Conservation (phyloP, 495 filamentous ascomycete species). For the Echria macrotheca region DNA sequence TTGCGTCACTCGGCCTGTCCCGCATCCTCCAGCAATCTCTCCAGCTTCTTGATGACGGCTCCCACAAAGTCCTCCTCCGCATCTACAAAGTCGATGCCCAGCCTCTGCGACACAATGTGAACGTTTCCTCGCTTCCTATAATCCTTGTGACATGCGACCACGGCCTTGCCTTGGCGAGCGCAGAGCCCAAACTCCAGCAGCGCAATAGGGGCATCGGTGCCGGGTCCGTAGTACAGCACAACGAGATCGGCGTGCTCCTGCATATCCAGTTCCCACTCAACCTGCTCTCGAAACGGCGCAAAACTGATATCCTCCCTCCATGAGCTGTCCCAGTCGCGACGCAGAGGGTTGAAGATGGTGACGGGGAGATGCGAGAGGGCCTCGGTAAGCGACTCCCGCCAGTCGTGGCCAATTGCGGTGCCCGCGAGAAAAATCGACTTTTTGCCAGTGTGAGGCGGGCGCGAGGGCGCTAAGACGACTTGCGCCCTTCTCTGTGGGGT, state of each 20-base stretch:
- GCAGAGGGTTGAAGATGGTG: slow-evolving; percentile 55
- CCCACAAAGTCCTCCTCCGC: slow-evolving; percentile 25
- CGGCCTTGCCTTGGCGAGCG: slow-evolving; percentile 38
- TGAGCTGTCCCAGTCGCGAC: slow-evolving; percentile 48
- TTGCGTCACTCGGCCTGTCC: too few species aligned
- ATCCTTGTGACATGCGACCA: slow-evolving; percentile 47
- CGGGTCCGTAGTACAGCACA: slow-evolving; percentile 49
- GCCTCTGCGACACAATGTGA: slow-evolving; percentile 45
- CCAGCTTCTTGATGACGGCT: slow-evolving; percentile 22
- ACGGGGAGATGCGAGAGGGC: slow-evolving; percentile 39
- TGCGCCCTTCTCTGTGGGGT: slow-evolving; percentile 18
- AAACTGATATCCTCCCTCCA: slow-evolving; percentile 44
- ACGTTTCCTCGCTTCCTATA: slow-evolving; percentile 56
- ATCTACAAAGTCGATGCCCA: slow-evolving; percentile 34
- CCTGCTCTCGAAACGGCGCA: slow-evolving; percentile 45
- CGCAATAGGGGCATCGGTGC: slow-evolving; percentile 24
- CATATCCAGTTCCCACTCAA: slow-evolving; percentile 55
- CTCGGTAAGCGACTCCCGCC: slow-evolving; percentile 34
- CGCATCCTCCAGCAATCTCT: slow-evolving; percentile 1
- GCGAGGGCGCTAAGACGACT: slow-evolving; percentile 28
- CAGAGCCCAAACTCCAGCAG: slow-evolving; percentile 37
- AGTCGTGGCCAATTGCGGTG: slow-evolving; percentile 35
- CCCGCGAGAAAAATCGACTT: slow-evolving; percentile 42
- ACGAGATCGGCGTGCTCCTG: slow-evolving; percentile 48
- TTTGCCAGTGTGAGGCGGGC: slow-evolving; percentile 18